Percentiles rank a stretch among this genome's conserved stretches.
These are phyloP conservation scores for Cyclocybe aegerita DNA, from an alignment of 768 basidiomycete species.

Conservation along the genomic window DNA sequence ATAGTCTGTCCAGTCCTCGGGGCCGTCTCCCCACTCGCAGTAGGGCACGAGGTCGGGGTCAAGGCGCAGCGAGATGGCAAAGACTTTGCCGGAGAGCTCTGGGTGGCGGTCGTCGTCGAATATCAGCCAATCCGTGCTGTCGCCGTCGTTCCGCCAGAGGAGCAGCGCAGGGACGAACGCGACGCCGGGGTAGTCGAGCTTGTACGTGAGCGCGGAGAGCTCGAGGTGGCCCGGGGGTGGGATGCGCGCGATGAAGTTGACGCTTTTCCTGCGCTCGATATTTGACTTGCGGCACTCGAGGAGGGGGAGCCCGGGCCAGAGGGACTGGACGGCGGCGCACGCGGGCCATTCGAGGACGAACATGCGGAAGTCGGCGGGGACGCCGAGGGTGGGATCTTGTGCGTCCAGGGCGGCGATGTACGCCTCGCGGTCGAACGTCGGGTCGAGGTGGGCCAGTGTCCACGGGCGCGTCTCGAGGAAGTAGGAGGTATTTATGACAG, in stretches of 20 bases:
- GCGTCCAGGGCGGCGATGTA: background rate
- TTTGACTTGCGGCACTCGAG: background rate
- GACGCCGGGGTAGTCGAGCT: background rate
- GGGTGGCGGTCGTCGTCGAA: no score
- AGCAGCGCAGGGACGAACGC: background rate
- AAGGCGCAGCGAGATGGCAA: background rate
- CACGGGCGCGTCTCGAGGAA: no score
- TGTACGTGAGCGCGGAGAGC: conserved; percentile 1
- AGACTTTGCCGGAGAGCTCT: background rate
- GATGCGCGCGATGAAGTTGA: background rate
- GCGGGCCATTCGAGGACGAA: conserved; percentile 10
- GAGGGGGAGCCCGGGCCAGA: conserved; percentile 7
- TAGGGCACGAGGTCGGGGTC: background rate
- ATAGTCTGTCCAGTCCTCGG: background rate
- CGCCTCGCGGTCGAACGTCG: conserved; percentile 1
- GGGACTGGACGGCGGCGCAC: background rate
- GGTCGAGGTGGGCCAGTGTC: no score
- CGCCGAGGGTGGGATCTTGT: background rate
- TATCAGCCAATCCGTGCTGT: no score
- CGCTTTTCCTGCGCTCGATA: background rate
- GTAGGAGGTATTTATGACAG: no score
- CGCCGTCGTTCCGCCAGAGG: conserved; percentile 1
- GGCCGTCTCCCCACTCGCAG: background rate
- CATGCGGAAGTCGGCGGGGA: conserved; percentile 9
- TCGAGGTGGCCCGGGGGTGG: no score